These are phyloP conservation scores for Citrus reticulata DNA, from an alignment of 345 rosid genomes.

Conservation along the genomic window DNA sequence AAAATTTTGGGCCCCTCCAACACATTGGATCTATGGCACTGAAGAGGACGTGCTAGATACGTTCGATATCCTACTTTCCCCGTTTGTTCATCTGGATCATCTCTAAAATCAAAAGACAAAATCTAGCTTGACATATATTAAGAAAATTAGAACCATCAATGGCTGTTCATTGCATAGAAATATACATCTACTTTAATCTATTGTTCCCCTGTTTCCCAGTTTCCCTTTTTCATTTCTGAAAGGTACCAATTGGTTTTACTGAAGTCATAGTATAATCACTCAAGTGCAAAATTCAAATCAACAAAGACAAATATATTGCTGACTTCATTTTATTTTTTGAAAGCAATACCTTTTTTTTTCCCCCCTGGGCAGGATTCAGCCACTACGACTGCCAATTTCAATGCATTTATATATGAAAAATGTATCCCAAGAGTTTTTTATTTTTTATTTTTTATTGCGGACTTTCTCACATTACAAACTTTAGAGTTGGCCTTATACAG, in stretches of 20 bases:
- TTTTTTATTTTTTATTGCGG: background rate
- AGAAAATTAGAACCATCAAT: too few species aligned
- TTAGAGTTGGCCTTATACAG: background rate
- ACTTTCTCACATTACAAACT: background rate
- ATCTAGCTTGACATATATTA: too few species aligned
- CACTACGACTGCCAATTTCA: background rate
- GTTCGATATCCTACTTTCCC: background rate
- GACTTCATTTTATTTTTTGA: too few species aligned
- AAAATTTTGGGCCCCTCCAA: too few species aligned
- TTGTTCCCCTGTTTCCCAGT: too few species aligned
- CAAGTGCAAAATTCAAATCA: background rate
- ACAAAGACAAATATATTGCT: background rate
- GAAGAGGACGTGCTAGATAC: background rate
- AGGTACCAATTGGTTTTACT: background rate
- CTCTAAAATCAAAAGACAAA: background rate
- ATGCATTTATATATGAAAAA: background rate
- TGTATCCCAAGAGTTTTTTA: background rate
- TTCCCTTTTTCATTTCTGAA: too few species aligned
- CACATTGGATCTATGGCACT: background rate
- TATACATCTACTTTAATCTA: too few species aligned
- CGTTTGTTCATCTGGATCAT: background rate
- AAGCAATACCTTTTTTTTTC: background rate
- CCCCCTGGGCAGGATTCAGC: background rate
- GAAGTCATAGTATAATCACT: background rate
- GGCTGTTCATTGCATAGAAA: too few species aligned